These are phyloP conservation scores for Myriosclerotinia curreyana DNA, from an alignment of 2,329 filamentous ascomycete species.

Conservation along the genomic window DNA sequence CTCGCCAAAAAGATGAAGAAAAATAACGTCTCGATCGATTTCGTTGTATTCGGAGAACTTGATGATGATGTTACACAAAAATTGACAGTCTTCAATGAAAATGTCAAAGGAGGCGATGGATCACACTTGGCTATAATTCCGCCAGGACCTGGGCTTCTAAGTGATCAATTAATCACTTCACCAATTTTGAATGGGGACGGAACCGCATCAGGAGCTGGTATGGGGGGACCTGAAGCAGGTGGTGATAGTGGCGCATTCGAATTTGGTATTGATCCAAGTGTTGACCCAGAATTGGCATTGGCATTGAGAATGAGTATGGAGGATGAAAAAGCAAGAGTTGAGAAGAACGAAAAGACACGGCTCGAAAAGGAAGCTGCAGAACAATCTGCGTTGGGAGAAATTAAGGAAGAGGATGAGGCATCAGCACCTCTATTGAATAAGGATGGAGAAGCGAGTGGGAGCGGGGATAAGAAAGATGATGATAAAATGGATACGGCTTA, in stretches of 20 bases:
- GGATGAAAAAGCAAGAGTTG: slow-evolving; percentile 91
- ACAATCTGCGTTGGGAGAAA: slow-evolving; percentile 74
- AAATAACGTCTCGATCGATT: slow-evolving; percentile 88
- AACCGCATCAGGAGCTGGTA: slow-evolving; percentile 55
- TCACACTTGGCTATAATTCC: slow-evolving; percentile 89
- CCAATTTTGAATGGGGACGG: slow-evolving; percentile 86
- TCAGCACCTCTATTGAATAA: slow-evolving; percentile 61
- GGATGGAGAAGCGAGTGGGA: slow-evolving; percentile 63
- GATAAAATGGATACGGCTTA: slow-evolving; percentile 94
- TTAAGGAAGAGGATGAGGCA: slow-evolving; percentile 75
- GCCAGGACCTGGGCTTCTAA: slow-evolving; percentile 86
- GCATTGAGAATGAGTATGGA: slow-evolving; percentile 97
- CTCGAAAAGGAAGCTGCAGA: slow-evolving; percentile 65
- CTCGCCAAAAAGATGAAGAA: slow-evolving; percentile 99
- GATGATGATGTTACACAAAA: slow-evolving; percentile 90
- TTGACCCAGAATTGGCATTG: slow-evolving; percentile 91
- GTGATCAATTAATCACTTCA: slow-evolving; percentile 84
- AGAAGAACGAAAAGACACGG: slow-evolving; percentile 66
- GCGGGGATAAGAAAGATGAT: slow-evolving; percentile 52
- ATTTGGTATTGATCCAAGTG: slow-evolving; percentile 85
- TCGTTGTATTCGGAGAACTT: slow-evolving; percentile 90
- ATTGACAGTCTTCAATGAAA: slow-evolving; percentile 88
- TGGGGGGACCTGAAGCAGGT: slow-evolving; percentile 49
- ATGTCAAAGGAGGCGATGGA: slow-evolving; percentile 86
- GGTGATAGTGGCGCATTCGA: slow-evolving; percentile 65